Base-by-base conservation (phyloP, 192 early-diverging fungal genomes). In the Tieghemiomyces parasiticus region DNA sequence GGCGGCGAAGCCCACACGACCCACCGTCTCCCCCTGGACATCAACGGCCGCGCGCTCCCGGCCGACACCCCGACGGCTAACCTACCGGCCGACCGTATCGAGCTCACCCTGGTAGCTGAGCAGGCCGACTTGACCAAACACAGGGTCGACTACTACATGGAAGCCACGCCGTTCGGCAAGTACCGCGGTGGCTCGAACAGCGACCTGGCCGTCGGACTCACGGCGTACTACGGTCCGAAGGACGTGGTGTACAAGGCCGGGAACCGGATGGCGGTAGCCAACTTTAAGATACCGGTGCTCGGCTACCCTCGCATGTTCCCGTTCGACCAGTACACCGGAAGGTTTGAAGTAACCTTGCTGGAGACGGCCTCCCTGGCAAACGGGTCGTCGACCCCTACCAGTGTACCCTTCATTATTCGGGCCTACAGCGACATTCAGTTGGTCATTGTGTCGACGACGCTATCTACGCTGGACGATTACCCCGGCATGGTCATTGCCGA, bases 271-370 rank as follows among this genome's bases (percentile, higher is more conserved):
- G 14, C 20, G 29, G 50, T 26, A 1, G 50, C 28, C 22, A 26
- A 52, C 3, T 4, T 52, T 0, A 16, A 20, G 4, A 26, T 52
- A 25, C 50, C 50, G 16, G 2, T 52, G 22, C 29, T 52, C 25
- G 50, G 50, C 26, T 52, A 52, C 26, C 50, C 50, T 14, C 22
- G 50, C 22, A 4, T 52, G 50, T 52, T 25, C 29, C 50, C 50
- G 9, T 52, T 52, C 29, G 50, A 52, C 28, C 1, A 14, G 13
- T 52, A 52, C 50, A 9, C 2, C 14, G 26, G 22, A 2, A 26
- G 14, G 22, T 52, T 52, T 20, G 50, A 52, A 3, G 50, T 52
- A 14, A 28, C 26, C n/a, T 26, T 52, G 14, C 14, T 26, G n/a
- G 50, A 22, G 2, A 25, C 22, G n/a, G 2, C 50, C n/a, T n/a